phyloP scores from a whole-genome alignment of 75 land plant genomes.

The Pinus albicaulis region DNA sequence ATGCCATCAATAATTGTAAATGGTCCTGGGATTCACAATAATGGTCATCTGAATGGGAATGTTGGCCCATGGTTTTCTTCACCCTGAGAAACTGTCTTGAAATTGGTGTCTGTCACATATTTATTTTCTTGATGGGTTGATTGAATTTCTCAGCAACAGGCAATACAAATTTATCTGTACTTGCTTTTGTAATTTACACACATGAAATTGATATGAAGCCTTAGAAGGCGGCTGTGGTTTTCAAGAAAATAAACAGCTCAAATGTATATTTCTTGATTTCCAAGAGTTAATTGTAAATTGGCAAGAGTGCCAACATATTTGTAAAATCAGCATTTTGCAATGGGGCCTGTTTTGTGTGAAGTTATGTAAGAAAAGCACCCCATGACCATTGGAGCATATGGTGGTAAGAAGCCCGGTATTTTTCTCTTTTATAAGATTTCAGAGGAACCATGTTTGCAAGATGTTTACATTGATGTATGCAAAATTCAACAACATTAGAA shows the following conservation, averaged over 20 bases:
- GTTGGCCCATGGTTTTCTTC: conserved; percentile 43
- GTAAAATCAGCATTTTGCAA: not conserved
- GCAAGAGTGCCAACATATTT: not conserved
- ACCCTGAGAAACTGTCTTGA: conserved; percentile 6
- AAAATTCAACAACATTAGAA: not conserved
- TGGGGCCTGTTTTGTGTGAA: not conserved
- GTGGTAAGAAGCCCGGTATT: not conserved
- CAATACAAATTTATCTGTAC: not conserved
- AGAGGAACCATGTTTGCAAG: no score
- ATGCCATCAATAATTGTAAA: conserved; percentile 35
- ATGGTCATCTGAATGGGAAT: conserved; percentile 46
- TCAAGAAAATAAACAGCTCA: conserved; percentile 9
- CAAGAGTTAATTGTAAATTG: not conserved
- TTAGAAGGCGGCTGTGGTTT: not conserved
- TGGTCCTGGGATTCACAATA: conserved; percentile 32
- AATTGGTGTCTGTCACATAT: not conserved
- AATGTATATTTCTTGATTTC: conserved; percentile 9
- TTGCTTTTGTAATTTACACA: not conserved
- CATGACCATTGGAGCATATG: not conserved
- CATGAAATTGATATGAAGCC: not conserved
- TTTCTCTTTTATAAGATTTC: not conserved
- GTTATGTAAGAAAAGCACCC: not conserved
- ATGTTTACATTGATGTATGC: not conserved
- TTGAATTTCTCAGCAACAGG: conserved; percentile 4
- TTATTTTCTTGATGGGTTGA: not conserved